Percentiles rank a stretch among this genome's conserved stretches.
These are phyloP conservation scores for Pistacia atlantica DNA, from an alignment of 345 rosid genomes.

Conservation along the genomic window DNA sequence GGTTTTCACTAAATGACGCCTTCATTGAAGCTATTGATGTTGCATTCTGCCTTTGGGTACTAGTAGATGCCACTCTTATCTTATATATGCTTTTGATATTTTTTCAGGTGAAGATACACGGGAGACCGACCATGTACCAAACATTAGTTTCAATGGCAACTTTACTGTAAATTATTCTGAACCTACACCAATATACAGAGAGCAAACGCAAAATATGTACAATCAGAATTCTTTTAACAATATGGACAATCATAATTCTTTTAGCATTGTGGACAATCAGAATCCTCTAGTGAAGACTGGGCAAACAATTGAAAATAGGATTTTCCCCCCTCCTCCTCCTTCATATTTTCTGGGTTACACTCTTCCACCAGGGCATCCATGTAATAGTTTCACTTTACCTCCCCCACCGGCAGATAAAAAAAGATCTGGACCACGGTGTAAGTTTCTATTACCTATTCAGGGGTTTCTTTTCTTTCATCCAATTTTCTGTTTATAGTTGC, in stretches of 20 bases:
- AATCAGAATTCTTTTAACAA: constrained; percentile 28
- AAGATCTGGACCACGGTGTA: constrained; percentile 96
- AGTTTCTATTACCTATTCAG: constrained; percentile 29
- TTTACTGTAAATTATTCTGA: constrained; percentile 27
- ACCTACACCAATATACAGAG: constrained; percentile 31
- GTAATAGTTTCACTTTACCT: constrained; percentile 81
- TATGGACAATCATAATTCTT: background rate
- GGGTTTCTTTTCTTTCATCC: background rate
- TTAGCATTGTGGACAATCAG: background rate
- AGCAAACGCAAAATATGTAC: constrained; percentile 17
- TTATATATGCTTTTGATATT: constrained; percentile 12
- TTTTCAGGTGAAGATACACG: constrained; percentile 72
- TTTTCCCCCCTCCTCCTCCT: constrained; percentile 63
- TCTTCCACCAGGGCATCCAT: constrained; percentile 97
- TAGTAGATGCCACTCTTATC: background rate
- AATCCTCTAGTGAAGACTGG: constrained; percentile 1
- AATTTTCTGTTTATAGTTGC: background rate
- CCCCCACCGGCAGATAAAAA: constrained; percentile 97
- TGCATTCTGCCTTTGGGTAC: background rate
- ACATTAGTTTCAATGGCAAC: constrained; percentile 43
- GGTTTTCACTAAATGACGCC: background rate
- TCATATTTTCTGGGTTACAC: constrained; percentile 81
- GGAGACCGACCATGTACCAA: constrained; percentile 46
- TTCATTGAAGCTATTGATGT: background rate
- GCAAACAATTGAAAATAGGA: constrained; percentile 6